Conservation (phyloP, 371 early-diverging fungal genomes). For the Lichtheimia corymbifera region DNA sequence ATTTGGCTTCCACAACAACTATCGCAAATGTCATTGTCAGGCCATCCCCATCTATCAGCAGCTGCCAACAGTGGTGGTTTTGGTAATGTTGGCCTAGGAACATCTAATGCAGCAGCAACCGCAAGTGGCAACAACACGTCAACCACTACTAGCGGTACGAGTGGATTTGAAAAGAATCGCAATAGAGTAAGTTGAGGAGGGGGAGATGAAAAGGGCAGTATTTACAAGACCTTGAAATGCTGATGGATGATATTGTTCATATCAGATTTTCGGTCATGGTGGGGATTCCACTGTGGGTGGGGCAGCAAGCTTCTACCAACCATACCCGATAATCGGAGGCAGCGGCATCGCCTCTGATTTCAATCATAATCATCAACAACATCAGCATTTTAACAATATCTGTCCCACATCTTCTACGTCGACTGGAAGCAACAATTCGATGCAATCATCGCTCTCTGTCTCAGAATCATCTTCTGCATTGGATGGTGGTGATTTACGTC, state of each 20-base stretch:
- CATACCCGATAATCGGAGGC: slow-evolving; percentile 24
- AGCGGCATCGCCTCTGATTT: slow-evolving; percentile 12
- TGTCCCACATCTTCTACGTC: slow-evolving; percentile 43
- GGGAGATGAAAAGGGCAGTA: neutral
- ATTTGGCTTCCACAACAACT: slow-evolving; percentile 17
- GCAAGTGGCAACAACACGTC: slow-evolving; percentile 2
- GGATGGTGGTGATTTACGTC: slow-evolving; percentile 12
- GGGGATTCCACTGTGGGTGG: slow-evolving; percentile 10
- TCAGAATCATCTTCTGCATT: slow-evolving; percentile 20
- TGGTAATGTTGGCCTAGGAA: slow-evolving; percentile 7
- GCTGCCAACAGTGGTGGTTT: slow-evolving; percentile 8
- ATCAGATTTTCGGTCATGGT: slow-evolving; percentile 13
- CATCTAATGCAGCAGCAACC: slow-evolving; percentile 2
- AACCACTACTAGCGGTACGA: neutral
- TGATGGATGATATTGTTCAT: neutral
- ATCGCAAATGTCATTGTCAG: slow-evolving; percentile 7
- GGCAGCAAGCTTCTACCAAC: slow-evolving; percentile 16
- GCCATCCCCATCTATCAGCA: slow-evolving; percentile 3
- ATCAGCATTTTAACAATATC: slow-evolving; percentile 30
- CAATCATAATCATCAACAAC: slow-evolving; percentile 22
- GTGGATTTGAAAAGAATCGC: neutral
- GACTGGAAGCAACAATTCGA: slow-evolving; percentile 43
- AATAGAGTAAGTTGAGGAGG: neutral
- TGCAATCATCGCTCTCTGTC: slow-evolving; percentile 39
- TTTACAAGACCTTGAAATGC: neutral